Base-by-base conservation (phyloP, 495 filamentous ascomycete genomes). In the Hypoxylon trugodes region DNA sequence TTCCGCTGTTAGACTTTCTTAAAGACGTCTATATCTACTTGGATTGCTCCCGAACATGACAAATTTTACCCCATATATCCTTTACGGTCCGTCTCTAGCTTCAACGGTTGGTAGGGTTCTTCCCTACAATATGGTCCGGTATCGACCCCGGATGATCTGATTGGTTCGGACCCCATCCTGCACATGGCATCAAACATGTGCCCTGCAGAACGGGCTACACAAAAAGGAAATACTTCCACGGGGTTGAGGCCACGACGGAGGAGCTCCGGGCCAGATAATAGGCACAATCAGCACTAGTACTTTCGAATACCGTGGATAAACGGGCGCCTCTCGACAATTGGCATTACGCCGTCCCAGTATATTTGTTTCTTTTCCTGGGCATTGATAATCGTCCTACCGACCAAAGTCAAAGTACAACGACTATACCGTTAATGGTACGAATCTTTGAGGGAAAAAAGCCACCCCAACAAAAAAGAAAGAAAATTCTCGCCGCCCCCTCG, bases 161-260 rank as follows among this genome's bases (percentile, higher is more conserved):
- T 60, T 60, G 57, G 57, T 5, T 22, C 57, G 57, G 57, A 21
- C 0, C 13, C n/a, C 2, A 16, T 6, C 8, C 57, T 48, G 47
- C 25, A 9, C 3, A 16, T 22, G 2, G 30, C 9, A 5, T 24
- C 33, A 36, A 9, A 36, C n/a, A 32, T 51, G 48, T 9, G 5
- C 32, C 33, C 21, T 37, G 48, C 35, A 18, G 42, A 41, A 15
- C 24, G n/a, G 16, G 33, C 4, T 37, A 38, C 24, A 22, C 8
- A 56, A 16, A 57, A 30, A 32, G 6, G 21, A 58, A 46, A 46
- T 4, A 13, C n/a, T n/a, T n/a, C n/a, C n/a, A n/a, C 13, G 6
- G 7, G 22, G 21, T 18, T 15, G 46, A 35, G 8, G 46, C 16
- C 25, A 28, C 45, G 15, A 50, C 49, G 49, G 49, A 53, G 33